Evolutionary conservation across 805 yeast species (phyloP), one percentile per base, ranked within the genome.

Genomic region (Candida boleticola): DNA sequence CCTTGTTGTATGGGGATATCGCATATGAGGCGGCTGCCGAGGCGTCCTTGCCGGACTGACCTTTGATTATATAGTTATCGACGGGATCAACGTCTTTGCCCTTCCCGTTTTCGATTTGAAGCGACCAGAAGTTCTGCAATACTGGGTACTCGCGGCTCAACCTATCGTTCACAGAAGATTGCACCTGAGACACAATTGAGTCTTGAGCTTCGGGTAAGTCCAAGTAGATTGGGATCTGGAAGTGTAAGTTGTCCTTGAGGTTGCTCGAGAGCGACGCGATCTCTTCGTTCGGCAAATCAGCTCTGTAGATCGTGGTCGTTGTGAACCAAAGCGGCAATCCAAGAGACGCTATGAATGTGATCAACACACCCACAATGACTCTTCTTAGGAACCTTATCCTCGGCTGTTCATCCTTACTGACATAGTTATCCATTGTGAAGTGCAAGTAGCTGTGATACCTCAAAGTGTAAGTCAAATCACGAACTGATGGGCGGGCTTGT

Each of bases 301-400:
- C 85, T 41, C 89, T 65, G 51, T 80, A 73, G 16, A 83, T 76
- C 2, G 79, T 62, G 3, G 92, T 82, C 16, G 92, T 82, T 20
- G 52, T 44, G 27, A 64, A 52, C 80, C 85, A 84, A 41, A 81
- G 55, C 4, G 90, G 89, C 4, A 73, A 51, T 2, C 85, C 89
- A 17, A 79, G 36, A 39, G 43, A 35, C 37, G 50, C 31, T 13
- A 52, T 51, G 2, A 52, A 10, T 14, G 36, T 19, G 1, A 39
- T 14, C 16, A 45, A 25, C 4, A 50, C 17, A 16, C 43, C 23
- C 10, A 45, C 39, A 19, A 36, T 39, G 17, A 33, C 10, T 29
- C 37, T 21, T 25, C 42, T 39, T 4, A 29, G 32, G 21, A 10
- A 23, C 18, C 22, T 34, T 22, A 25, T n/a, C 16, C 41, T 35